Conservation (phyloP, 1,284 basidiomycete species). For the Somion occarium region DNA sequence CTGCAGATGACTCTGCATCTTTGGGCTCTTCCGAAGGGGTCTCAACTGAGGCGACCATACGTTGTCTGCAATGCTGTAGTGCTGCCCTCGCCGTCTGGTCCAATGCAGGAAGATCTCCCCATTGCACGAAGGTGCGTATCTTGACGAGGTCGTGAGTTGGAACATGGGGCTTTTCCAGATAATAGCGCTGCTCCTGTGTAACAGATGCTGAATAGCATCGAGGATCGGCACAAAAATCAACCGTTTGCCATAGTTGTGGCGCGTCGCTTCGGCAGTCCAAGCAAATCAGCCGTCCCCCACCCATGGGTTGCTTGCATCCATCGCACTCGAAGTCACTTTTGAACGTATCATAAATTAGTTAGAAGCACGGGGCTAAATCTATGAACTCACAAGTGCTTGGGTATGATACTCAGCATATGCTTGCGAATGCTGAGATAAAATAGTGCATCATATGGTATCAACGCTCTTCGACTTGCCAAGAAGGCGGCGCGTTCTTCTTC, state of each 20-base stretch:
- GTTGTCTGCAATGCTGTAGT: not conserved
- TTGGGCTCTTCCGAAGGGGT: not conserved
- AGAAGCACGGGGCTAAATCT: not conserved
- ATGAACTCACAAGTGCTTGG: conserved; percentile 18
- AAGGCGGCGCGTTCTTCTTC: conserved; percentile 5
- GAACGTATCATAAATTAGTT: not conserved
- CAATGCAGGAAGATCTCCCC: not conserved
- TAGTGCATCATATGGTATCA: conserved; percentile 10
- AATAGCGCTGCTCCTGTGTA: not conserved
- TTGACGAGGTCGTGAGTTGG: conserved; percentile 28
- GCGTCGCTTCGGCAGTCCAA: conserved; percentile 18
- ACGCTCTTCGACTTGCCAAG: conserved; percentile 1
- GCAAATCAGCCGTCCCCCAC: conserved; percentile 22
- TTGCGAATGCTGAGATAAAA: conserved; percentile 13
- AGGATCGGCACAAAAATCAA: conserved; percentile 16
- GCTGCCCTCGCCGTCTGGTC: too few relatives aligned
- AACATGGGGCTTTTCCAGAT: conserved; percentile 19
- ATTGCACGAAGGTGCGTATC: conserved; percentile 14
- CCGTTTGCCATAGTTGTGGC: conserved; percentile 3
- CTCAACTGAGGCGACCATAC: not conserved
- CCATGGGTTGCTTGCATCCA: conserved; percentile 16
- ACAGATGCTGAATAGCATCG: conserved; percentile 13
- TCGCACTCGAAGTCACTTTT: conserved; percentile 21
- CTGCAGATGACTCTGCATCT: not conserved
- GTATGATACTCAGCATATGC: conserved; percentile 12